Evolutionary conservation across 2,329 filamentous ascomycete genomes (phyloP).

Genomic region (Ophiostoma australiae): DNA sequence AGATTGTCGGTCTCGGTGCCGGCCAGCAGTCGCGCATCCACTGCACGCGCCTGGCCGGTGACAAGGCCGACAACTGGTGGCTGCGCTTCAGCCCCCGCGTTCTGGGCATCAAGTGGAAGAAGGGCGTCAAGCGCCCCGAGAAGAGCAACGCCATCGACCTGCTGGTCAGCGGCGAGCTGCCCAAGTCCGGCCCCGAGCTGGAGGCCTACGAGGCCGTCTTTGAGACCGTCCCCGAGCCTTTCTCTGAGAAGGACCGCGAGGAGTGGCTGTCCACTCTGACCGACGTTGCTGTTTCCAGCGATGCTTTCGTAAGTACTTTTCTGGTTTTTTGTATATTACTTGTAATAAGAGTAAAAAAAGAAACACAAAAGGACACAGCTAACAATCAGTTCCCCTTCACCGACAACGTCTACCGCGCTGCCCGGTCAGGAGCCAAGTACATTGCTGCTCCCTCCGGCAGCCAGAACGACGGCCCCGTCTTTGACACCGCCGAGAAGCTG

Average conservation of each 20-base stretch:
- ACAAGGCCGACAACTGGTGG: slow-evolving; percentile 99
- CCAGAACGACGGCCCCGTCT: slow-evolving; percentile 76
- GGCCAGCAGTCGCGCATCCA: slow-evolving; percentile 98
- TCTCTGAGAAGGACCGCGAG: slow-evolving; percentile 77
- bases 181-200: slow-evolving; percentile 75
- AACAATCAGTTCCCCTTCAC: slow-evolving; percentile 80
- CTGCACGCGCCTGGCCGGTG: slow-evolving; percentile 93
- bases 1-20: slow-evolving; percentile 88
- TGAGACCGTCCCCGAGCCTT: slow-evolving; percentile 77
- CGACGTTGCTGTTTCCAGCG: slow-evolving; percentile 81
- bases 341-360: neutral
- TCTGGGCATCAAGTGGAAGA: slow-evolving; percentile 89
- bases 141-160: slow-evolving; percentile 98
- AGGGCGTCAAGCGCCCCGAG: slow-evolving; percentile 90
- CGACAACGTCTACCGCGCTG: slow-evolving; percentile 92
- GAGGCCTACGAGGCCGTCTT: slow-evolving; percentile 85
- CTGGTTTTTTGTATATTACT: neutral
- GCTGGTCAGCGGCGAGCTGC: slow-evolving; percentile 84
- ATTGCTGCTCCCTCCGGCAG: slow-evolving; percentile 89
- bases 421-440: slow-evolving; percentile 87
- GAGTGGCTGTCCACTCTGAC: slow-evolving; percentile 79
- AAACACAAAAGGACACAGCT: neutral
- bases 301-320: slow-evolving; percentile 74
- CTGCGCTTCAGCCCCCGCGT: slow-evolving; percentile 93
- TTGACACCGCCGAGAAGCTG: slow-evolving; percentile 85